A percentile compares a stretch with the other conserved stretches of the same genome.
phyloP scores from a whole-genome alignment of 768 basidiomycete genomes.

The Rhizopogon vinicolor region DNA sequence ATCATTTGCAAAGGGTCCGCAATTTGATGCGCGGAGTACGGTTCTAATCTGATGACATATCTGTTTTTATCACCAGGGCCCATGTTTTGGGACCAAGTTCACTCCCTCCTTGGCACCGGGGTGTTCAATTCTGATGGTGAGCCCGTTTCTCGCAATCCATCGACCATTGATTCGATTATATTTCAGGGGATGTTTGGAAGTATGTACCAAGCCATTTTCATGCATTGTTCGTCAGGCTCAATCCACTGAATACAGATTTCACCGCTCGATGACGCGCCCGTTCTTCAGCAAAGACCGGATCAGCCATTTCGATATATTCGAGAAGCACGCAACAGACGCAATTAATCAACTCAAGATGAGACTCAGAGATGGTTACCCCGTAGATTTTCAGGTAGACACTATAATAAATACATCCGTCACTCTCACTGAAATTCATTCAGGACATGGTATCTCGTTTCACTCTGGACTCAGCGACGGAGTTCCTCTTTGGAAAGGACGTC shows the following conservation, averaged over 20 bases:
- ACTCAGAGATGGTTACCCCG: slow-evolving; percentile 29
- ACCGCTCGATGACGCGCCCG: slow-evolving; percentile 38
- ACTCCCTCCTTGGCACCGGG: slow-evolving; percentile 29
- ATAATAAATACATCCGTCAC: neutral
- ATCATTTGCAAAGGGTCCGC: slow-evolving; percentile 31
- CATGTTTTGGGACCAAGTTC: slow-evolving; percentile 18
- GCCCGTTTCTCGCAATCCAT: neutral
- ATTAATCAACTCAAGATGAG: slow-evolving; percentile 29
- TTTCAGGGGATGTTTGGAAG: slow-evolving; percentile 36
- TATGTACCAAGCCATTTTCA: slow-evolving; percentile 9
- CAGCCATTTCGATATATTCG: slow-evolving; percentile 36
- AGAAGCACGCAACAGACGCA: slow-evolving; percentile 29
- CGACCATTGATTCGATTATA: neutral
- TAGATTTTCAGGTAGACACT: slow-evolving; percentile 35
- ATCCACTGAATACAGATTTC: slow-evolving; percentile 24
- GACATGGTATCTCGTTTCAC: slow-evolving; percentile 44
- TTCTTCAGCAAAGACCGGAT: slow-evolving; percentile 38
- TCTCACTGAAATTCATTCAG: slow-evolving; percentile 8
- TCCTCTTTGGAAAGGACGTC: slow-evolving; percentile 45
- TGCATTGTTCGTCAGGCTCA: neutral
- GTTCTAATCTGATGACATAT: neutral
- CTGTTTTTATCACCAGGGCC: slow-evolving; percentile 10
- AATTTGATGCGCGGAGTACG: neutral
- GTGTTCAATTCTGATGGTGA: slow-evolving; percentile 39
- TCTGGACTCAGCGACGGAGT: slow-evolving; percentile 54